Base-by-base conservation (phyloP, 768 basidiomycete species). In the Amanita exitialis region DNA sequence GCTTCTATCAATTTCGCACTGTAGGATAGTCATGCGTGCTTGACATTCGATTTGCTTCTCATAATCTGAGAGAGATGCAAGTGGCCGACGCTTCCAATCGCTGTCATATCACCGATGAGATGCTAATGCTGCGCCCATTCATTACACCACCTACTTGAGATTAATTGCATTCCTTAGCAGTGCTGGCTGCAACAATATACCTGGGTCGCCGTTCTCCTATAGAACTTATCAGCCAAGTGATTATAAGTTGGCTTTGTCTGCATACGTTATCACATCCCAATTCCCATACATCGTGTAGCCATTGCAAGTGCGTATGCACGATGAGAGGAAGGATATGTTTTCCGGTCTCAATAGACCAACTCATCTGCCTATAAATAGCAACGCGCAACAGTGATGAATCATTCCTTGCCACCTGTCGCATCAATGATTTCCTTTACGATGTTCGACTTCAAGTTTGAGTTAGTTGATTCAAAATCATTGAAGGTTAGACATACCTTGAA, bases 221-320 rank as follows among this genome's bases (percentile, higher is more conserved):
- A 35, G 10, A 21, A 20, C 18, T 35, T 12, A 27, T 44, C 8
- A 27, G 28, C 21, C 32, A 21, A 30, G 25, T 20, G 13, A 27
- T 23, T 18, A 42, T 12, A 10, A 8, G 28, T 50, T 47, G 32
- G 5, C 62, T 44, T 56, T 52, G 13, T 44, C 32, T 28, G 55
- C 52, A 48, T 56, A 45, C 27, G 16, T 50, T 64, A 53, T 54
- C 53, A 25, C 49, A 44, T 15, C 54, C 49, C 20, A 55, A 44
- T 18, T 60, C 62, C 80, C 80, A 84, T 3, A 82, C 44, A 3
- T 69, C 65, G 52, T 71, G 68, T 1, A 83, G 62, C 79, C 80
- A 80, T 52, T 72, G 66, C 32, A 70, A 66, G 48, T 74, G 70
- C 4, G 66, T 58, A 46, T 65, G 62, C 27, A 66, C 59, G 16